Percentiles rank a stretch among this genome's conserved stretches.
phyloP scores from a whole-genome alignment of 768 basidiomycete species.

The Kwoniella europaea region DNA sequence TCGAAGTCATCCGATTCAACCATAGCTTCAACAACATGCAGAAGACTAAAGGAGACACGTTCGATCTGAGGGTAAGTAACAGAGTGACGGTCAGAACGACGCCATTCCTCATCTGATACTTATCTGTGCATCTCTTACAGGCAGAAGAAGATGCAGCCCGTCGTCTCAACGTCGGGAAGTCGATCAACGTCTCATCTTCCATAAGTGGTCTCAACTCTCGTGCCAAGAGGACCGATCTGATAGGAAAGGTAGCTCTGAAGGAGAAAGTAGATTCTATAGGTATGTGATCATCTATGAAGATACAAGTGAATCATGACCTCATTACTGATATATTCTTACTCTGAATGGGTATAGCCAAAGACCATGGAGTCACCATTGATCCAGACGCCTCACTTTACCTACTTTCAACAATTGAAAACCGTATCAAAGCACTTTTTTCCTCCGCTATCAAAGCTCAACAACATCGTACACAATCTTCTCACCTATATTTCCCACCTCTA shows the following conservation, averaged over 20 bases:
- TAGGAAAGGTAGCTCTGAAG: slow-evolving; percentile 23
- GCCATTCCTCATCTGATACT: not conserved
- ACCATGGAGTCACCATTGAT: slow-evolving; percentile 36
- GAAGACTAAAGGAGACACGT: slow-evolving; percentile 28
- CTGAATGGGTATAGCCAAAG: slow-evolving; percentile 22
- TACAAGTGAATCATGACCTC: too few species aligned
- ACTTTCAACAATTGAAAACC: slow-evolving; percentile 41
- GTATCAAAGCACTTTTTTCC: slow-evolving; percentile 34
- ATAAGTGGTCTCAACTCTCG: slow-evolving; percentile 28
- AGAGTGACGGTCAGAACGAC: too few species aligned
- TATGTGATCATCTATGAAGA: slow-evolving; percentile 1
- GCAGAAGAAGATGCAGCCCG: slow-evolving; percentile 50
- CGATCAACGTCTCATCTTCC: slow-evolving; percentile 2
- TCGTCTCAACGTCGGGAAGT: slow-evolving; percentile 38
- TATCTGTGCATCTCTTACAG: slow-evolving; percentile 21
- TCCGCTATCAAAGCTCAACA: slow-evolving; percentile 38
- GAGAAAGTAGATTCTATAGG: slow-evolving; percentile 22
- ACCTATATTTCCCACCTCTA: slow-evolving; percentile 32
- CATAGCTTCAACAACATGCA: slow-evolving; percentile 3
- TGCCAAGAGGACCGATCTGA: slow-evolving; percentile 41
- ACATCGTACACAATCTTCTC: slow-evolving; percentile 39
- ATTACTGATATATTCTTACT: not conserved
- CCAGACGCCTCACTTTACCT: slow-evolving; percentile 41
- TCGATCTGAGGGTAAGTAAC: slow-evolving; percentile 29
- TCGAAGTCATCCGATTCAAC: too few species aligned